phyloP scores from a whole-genome alignment of 2,329 filamentous ascomycete species.

The Colletotrichum chrysophilum region DNA sequence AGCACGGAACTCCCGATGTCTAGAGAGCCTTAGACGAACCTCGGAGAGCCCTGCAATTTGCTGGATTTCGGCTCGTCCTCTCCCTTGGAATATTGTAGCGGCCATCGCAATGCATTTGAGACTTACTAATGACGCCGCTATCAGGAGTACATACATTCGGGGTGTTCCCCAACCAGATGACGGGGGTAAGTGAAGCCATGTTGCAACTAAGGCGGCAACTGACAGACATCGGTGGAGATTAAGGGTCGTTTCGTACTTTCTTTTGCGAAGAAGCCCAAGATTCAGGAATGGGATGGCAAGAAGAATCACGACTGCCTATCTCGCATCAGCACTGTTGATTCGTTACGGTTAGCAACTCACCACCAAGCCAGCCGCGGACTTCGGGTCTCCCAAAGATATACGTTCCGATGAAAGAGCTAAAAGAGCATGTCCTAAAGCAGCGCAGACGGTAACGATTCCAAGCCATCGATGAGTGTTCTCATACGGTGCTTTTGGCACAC shows the following conservation, averaged over 20 bases:
- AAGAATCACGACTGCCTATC: not conserved
- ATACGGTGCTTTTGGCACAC: not conserved
- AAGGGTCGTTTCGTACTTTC: not conserved
- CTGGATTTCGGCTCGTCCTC: not conserved
- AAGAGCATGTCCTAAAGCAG: not conserved
- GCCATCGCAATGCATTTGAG: not conserved
- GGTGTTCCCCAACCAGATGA: not conserved
- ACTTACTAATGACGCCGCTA: not conserved
- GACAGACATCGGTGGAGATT: not conserved
- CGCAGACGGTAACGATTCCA: not conserved
- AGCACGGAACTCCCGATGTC: not conserved
- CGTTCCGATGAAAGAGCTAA: not conserved
- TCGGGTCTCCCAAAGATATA: not conserved
- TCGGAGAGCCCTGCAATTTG: not conserved
- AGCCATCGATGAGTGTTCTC: not conserved
- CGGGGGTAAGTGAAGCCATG: not conserved
- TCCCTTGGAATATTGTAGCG: not conserved
- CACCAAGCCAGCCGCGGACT: not conserved
- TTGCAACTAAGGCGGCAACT: not conserved
- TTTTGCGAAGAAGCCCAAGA: not conserved
- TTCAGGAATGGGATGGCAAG: not conserved
- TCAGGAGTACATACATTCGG: not conserved
- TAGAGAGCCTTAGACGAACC: not conserved
- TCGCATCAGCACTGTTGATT: not conserved
- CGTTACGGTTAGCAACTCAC: not conserved